Conservation (phyloP, 2,329 filamentous ascomycete species). For the Beauveria brongniartii region DNA sequence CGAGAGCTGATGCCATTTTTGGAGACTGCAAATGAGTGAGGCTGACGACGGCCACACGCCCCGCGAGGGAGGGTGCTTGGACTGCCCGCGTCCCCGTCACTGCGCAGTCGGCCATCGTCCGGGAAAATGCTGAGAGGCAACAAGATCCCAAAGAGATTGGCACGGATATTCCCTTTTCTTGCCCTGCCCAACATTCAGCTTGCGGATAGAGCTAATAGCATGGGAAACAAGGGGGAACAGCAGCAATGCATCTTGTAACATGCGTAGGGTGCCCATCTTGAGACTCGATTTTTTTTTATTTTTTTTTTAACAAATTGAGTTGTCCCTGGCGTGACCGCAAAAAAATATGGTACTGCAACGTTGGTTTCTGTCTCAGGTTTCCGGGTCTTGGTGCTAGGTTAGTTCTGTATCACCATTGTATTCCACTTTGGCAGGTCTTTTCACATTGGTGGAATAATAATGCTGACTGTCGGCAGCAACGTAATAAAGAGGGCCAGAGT, state of each 20-base stretch:
- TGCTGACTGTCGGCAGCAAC: no score
- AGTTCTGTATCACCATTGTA: no score
- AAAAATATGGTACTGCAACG: no score
- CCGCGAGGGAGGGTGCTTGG: not conserved
- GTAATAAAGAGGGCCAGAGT: no score
- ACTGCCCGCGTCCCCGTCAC: not conserved
- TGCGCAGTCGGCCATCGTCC: conserved; percentile 8
- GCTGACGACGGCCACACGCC: not conserved
- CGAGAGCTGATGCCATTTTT: not conserved
- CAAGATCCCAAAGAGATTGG: not conserved
- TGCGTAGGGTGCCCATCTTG: not conserved
- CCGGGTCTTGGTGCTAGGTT: no score
- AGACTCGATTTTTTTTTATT: no score
- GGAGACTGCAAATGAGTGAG: not conserved
- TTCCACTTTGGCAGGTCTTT: no score
- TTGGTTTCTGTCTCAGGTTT: no score
- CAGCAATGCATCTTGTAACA: not conserved
- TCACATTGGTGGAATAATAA: no score
- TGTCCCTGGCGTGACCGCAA: no score
- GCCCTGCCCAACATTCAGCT: not conserved
- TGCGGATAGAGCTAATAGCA: not conserved
- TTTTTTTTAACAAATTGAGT: no score
- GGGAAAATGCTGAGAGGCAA: not conserved
- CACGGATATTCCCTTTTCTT: not conserved
- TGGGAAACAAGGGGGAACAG: not conserved